Evolutionary conservation across 176 grass and related monocot genomes (phyloP), one percentile per base, ranked within the genome.

Genomic region (barley (Hordeum vulgare)): DNA sequence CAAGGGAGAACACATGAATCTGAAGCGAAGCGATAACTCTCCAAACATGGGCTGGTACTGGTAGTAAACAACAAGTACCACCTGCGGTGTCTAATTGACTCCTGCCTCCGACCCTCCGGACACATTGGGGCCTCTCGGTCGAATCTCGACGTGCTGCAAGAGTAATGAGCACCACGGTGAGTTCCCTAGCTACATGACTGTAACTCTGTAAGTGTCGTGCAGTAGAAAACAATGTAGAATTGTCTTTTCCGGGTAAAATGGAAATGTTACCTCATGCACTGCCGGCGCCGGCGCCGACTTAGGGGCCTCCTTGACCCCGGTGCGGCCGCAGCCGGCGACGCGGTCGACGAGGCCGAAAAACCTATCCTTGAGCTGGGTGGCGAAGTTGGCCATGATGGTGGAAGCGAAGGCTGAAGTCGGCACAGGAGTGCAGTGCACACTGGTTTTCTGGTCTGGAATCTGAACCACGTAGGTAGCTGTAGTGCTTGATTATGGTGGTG

Each of bases 341-440:
- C 66, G 75, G 21, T 53, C 65, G 36, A 84, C 27, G 28, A 89
- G 81, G 75, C 66, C 80, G 35, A 79, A 24, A 24, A 80, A 49
- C 75, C 21, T 85, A 15, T 73, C 87, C 82, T 89, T 89, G 53
- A 89, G 66, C 66, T 89, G 74, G 4, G 10, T 28, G 5, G 80
- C 59, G 45, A 89, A 62, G 56, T 37, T 76, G 28, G 67, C 81
- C 81, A 89, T 89, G 25, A 5, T 47, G 44, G 44, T 47, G 44
- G 44, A 47, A 5, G 45, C 6, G 45, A 2, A 56, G 51, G 6
- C 17, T 10, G 45, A 17, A 37, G 18, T 37, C 8, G 18, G 21
- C 18, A 56, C 7, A 45, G 9, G 7, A 56, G 53, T n/a, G 53
- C 7, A 8, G 0, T 21, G 7, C 15, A 56, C 53, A 6, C 53